Evolutionary conservation across 1,284 basidiomycete genomes (phyloP).

Genomic region (Afroboletus lepidellus): DNA sequence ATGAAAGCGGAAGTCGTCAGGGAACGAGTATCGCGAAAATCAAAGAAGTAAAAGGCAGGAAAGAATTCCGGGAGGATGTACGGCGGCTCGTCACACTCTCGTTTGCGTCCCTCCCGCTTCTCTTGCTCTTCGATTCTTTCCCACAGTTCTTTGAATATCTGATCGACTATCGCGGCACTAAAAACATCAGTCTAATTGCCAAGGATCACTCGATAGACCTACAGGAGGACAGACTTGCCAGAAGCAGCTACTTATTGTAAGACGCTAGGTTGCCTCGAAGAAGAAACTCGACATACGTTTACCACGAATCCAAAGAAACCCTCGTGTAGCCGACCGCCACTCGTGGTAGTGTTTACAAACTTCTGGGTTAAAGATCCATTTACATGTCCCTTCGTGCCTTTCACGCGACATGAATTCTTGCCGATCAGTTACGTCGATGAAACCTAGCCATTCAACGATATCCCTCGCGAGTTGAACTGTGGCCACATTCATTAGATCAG

Average conservation of each 20-base stretch:
- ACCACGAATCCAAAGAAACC: conserved; percentile 30
- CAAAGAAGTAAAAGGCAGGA: conserved; percentile 31
- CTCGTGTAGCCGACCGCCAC: conserved; percentile 20
- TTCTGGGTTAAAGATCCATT: conserved; percentile 24
- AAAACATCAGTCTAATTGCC: conserved; percentile 7
- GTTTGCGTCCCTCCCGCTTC: conserved; percentile 16
- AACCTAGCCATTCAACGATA: conserved; percentile 26
- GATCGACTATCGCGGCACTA: conserved; percentile 28
- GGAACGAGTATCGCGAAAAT: conserved; percentile 28
- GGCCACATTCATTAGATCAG: conserved; percentile 6
- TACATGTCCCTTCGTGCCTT: conserved; percentile 25
- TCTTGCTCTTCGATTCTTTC: conserved; percentile 26
- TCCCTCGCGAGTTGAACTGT: conserved; percentile 24
- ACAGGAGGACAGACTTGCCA: conserved; percentile 29
- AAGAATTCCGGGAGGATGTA: conserved; percentile 26
- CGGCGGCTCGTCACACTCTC: conserved; percentile 18
- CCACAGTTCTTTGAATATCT: conserved; percentile 27
- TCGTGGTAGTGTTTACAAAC: conserved; percentile 24
- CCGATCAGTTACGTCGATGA: conserved; percentile 25
- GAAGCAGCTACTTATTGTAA: conserved; percentile 19
- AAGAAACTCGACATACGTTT: conserved; percentile 12
- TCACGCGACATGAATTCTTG: conserved; percentile 29
- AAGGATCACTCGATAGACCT: not conserved
- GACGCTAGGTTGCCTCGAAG: not conserved
- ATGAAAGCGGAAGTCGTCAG: conserved; percentile 19